Base-by-base conservation (phyloP, 1,284 basidiomycete species). In the Xerocomus amazonicus region DNA sequence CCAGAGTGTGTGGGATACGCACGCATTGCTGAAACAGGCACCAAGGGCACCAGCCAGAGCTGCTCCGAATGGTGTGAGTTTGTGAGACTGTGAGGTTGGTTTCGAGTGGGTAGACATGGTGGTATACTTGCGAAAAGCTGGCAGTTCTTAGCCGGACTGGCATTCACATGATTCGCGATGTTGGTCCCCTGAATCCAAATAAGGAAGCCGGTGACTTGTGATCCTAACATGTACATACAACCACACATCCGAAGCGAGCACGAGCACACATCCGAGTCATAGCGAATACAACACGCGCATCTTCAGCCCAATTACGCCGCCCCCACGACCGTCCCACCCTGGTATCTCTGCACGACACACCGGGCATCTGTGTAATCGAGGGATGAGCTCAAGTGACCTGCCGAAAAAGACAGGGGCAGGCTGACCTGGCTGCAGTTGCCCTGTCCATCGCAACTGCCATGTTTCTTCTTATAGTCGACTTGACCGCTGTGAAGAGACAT, bases 1-100 rank as follows among this genome's bases (percentile, higher is more conserved):
- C n/a, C 45, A 9, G 14, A 26, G 14, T 16, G 23, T n/a, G 4
- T 23, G 34, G 34, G 2, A 38, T 14, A 81, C 92, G 72, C 67
- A 96, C 92, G 93, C 92, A 60, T 91, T 92, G 57, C 88, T 88
- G 69, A 96, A 91, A 63, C 92, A 91, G 45, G 89, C 95, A 47
- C 96, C 94, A 43, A 99, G 79, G 4, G 97, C 97, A 9, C 96
- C 96, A 39, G 94, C 93, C 46, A 99, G 76, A 5, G 96, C 96
- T 61, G 92, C 85, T 8, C 90, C 94, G 60, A 98, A 88, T 0
- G 96, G 92, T 0, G 94, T 96, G 47, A 97, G 74, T 60, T 86
- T 74, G n/a, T 63, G 60, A 10, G 49, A 9, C 3, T 49, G 43
- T 1, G 48, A 10, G 3, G 42, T 37, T 19, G 65, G 54, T 37